Percentiles rank a stretch among this genome's conserved stretches.
phyloP scores from a whole-genome alignment of 805 yeast species.

The Wickerhamiella hasegawae region DNA sequence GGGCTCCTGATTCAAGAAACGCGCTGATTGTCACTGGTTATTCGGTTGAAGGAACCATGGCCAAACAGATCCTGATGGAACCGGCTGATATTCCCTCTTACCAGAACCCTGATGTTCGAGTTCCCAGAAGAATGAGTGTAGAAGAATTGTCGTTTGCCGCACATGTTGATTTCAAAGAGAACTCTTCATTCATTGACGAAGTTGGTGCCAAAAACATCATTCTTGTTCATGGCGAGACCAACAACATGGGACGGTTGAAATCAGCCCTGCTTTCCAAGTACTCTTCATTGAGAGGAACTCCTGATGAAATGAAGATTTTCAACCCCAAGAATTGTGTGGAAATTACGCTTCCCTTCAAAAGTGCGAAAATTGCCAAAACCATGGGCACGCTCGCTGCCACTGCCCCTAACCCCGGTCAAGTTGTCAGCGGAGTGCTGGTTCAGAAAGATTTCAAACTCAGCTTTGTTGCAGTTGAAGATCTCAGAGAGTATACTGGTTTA shows the following conservation, averaged over 20 bases:
- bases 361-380: conserved; percentile 70
- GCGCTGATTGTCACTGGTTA: conserved; percentile 85
- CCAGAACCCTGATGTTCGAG: conserved; percentile 61
- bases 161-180: conserved; percentile 92
- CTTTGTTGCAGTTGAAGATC: conserved; percentile 68
- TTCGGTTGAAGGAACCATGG: conserved; percentile 97
- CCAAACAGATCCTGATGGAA: conserved; percentile 72
- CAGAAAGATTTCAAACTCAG: conserved; percentile 72
- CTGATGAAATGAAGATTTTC: conserved; percentile 75
- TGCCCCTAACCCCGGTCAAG: conserved; percentile 17
- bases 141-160: conserved; percentile 99
- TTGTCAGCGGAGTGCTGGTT: conserved; percentile 71
- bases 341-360: conserved; percentile 60
- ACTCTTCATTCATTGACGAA: conserved; percentile 75
- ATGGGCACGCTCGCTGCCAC: conserved; percentile 35
- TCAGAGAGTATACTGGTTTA: conserved; percentile 75
- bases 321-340: conserved; percentile 86
- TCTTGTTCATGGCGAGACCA: conserved; percentile 91
- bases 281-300: conserved; percentile 64
- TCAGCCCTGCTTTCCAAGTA: conserved; percentile 84
- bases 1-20: conserved; percentile 96
- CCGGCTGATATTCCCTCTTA: conserved; percentile 82
- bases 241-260: conserved; percentile 96
- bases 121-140: conserved; percentile 73
- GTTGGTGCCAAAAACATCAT: conserved; percentile 76